These are phyloP conservation scores for Calocybe gangraenosa DNA, from an alignment of 768 basidiomycete species.

Conservation along the genomic window DNA sequence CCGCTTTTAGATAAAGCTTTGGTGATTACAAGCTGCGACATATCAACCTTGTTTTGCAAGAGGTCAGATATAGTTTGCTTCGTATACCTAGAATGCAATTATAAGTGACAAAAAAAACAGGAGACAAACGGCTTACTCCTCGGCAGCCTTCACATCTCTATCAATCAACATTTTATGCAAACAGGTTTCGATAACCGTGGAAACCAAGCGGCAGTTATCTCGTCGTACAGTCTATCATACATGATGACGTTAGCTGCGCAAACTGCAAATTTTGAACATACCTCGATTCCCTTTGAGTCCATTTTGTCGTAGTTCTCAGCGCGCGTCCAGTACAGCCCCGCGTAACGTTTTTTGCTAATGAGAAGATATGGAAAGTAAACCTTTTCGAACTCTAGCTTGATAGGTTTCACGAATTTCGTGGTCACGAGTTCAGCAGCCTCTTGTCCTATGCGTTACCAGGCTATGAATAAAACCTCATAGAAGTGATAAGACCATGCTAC, in stretches of 20 bases:
- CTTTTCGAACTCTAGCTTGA: slow-evolving; percentile 99
- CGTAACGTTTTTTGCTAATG: slow-evolving; percentile 98
- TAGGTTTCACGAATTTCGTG: slow-evolving; percentile 86
- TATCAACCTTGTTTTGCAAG: slow-evolving; percentile 94
- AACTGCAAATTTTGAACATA: slow-evolving; percentile 27
- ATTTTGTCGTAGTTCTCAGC: slow-evolving; percentile 97
- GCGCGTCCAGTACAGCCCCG: slow-evolving; percentile 96
- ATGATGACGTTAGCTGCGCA: background rate
- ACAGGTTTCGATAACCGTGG: slow-evolving; percentile 97
- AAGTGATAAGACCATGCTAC: slow-evolving; percentile 30
- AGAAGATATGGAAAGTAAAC: slow-evolving; percentile 98
- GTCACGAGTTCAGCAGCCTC: slow-evolving; percentile 94
- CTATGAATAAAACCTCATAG: background rate
- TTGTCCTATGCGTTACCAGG: slow-evolving; percentile 49
- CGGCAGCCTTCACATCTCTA: slow-evolving; percentile 88
- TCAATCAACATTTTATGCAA: slow-evolving; percentile 97
- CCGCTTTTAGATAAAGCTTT: slow-evolving; percentile 91
- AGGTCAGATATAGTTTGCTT: slow-evolving; percentile 93
- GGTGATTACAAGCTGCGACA: slow-evolving; percentile 99
- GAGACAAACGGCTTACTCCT: slow-evolving; percentile 52
- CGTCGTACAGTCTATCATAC: slow-evolving; percentile 82
- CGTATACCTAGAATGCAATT: slow-evolving; percentile 58
- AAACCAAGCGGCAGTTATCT: slow-evolving; percentile 98
- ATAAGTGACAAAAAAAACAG: slow-evolving; percentile 2
- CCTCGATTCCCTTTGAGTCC: slow-evolving; percentile 99